Percentiles rank a stretch among this genome's conserved stretches.
phyloP scores from a whole-genome alignment of 2,329 filamentous ascomycete species.

The Neofusicoccum laricinum region DNA sequence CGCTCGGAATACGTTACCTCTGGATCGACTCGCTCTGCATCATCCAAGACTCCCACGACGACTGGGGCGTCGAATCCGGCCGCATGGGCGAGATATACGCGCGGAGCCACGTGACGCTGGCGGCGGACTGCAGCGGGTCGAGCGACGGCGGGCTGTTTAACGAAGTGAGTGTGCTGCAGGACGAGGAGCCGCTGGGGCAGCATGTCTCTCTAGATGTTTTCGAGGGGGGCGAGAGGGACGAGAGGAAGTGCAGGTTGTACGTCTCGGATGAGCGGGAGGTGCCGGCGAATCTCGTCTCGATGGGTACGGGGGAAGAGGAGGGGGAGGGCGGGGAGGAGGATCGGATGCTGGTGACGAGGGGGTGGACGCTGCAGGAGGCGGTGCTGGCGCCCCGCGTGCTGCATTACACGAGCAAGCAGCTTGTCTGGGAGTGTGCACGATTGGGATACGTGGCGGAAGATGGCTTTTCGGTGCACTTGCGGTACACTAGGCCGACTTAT shows the following conservation, averaged over 20 bases:
- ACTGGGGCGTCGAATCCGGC: conserved; percentile 7
- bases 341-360: conserved; percentile 18
- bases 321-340: neutral
- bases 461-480: neutral
- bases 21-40: conserved; percentile 22
- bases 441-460: neutral
- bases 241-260: neutral
- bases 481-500: neutral
- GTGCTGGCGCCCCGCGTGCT: conserved; percentile 34
- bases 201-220: neutral
- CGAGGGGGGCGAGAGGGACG: too few relatives aligned
- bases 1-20: conserved; percentile 7
- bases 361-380: conserved; percentile 36
- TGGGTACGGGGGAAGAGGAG: neutral
- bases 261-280: neutral
- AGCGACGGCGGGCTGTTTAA: neutral
- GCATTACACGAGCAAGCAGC: conserved; percentile 30
- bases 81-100: conserved; percentile 5
- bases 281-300: neutral
- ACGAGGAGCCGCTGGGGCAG: neutral
- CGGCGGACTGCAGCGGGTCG: neutral
- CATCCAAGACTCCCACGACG: conserved; percentile 8
- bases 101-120: neutral
- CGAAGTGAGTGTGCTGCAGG: neutral
- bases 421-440: conserved; percentile 35